Base-by-base conservation (phyloP, 2,329 filamentous ascomycete genomes). In the Beauveria asiatica region DNA sequence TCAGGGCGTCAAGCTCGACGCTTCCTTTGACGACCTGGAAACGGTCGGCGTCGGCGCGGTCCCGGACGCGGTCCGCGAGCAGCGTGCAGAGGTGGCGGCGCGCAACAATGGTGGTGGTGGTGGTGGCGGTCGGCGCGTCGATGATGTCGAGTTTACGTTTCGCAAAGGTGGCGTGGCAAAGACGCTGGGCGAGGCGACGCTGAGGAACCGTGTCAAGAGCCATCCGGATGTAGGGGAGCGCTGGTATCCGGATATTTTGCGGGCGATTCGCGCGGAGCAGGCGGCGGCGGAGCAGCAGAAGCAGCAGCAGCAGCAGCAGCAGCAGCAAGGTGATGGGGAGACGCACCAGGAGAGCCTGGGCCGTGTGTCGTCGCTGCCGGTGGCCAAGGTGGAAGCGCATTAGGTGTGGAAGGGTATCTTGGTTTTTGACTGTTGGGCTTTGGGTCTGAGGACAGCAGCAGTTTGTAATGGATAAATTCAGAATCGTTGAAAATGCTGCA, bases 81-180 rank as follows among this genome's bases (percentile, higher is more conserved):
- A 89, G 75, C 78, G 88, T 53, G 75, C 82, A 63, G 74, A 77
- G 63, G 78, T 90, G 21, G 69, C 88, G 2, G 79, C 77, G 67
- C 73, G 73, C 51, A 83, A 83, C 50, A 3, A 3, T 3, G 23
- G 23, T 23, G 23, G 23, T 23, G 21, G 21, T 21, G 2, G 21
- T 21, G 23, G 23, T 23, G 79, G 80, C 37, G 85, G 83, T 37
- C 84, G 82, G 25, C 72, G 83, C 44, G 71, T 84, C 48, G 88
- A 91, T 67, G 89, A 92, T 68, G 89, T 93, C 50, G 91, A 95
- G 76, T 95, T 94, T 70, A 94, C 90, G 2, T 95, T 95, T 69
- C 81, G 86, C 25, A 85, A 80, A 63, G 89, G 89, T 17, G 79
- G 83, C 60, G 83, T 79, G 69, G 82, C 84, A 17, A 84, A 82